Percentiles rank a stretch among this genome's conserved stretches.
These are phyloP conservation scores for Melanomma pulvis-pyrius DNA, from an alignment of 495 filamentous ascomycete genomes.

Conservation along the genomic window DNA sequence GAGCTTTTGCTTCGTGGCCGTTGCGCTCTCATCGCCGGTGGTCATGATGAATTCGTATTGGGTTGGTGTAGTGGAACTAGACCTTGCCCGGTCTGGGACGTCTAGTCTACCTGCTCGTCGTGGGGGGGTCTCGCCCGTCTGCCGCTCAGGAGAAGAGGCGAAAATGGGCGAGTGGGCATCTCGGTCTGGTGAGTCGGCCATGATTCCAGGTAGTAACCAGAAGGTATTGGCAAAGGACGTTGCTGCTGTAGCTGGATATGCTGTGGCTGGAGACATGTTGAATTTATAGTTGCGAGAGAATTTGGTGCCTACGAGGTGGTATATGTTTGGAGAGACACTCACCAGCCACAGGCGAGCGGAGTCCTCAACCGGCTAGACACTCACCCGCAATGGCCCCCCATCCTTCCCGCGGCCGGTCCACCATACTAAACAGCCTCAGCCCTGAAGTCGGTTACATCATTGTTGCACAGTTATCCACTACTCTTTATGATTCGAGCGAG, in stretches of 20 bases:
- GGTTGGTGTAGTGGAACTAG: slow-evolving; percentile 10
- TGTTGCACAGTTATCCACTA: neutral
- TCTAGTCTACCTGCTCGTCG: neutral
- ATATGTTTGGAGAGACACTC: slow-evolving; percentile 1
- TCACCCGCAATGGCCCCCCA: neutral
- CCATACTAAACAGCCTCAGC: slow-evolving; percentile 1
- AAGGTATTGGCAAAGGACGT: neutral
- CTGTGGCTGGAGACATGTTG: neutral
- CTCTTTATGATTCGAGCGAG: neutral
- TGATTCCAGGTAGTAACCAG: slow-evolving; percentile 2
- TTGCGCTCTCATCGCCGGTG: slow-evolving; percentile 28
- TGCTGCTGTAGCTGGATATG: neutral
- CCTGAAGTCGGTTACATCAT: slow-evolving; percentile 12
- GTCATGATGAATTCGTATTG: slow-evolving; percentile 35
- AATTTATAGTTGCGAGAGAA: slow-evolving; percentile 2
- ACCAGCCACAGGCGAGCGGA: neutral
- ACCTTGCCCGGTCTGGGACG: neutral
- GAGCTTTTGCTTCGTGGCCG: slow-evolving; percentile 23
- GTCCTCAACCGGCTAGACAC: neutral
- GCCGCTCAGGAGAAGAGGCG: neutral
- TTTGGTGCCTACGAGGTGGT: neutral
- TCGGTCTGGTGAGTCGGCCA: slow-evolving; percentile 22
- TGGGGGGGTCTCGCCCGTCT: neutral
- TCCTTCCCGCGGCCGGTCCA: neutral
- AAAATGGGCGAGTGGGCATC: neutral